Conservation (phyloP, 371 early-diverging fungal species). For the Mortierella sp. region DNA sequence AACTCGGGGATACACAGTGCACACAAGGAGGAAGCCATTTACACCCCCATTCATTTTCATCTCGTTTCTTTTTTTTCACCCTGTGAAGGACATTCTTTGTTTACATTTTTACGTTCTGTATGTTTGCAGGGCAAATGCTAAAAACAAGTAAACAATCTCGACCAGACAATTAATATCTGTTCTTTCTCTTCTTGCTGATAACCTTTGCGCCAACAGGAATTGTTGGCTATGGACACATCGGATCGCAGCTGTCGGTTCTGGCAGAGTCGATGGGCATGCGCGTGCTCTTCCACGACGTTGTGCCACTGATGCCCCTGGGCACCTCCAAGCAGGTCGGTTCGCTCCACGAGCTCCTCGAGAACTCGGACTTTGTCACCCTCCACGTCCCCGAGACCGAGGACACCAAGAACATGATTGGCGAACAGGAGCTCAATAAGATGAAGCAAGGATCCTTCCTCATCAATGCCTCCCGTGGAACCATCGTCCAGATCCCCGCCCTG, state of each 20-base stretch:
- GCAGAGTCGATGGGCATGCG: constrained; percentile 97
- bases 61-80: not conserved
- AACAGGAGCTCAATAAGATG: constrained; percentile 85
- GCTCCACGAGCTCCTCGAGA: constrained; percentile 83
- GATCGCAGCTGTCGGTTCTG: constrained; percentile 94
- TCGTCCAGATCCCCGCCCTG: constrained; percentile 91
- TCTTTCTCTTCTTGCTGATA: not conserved
- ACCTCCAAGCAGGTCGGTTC: constrained; percentile 77
- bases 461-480: constrained; percentile 96
- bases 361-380: constrained; percentile 90
- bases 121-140: not conserved
- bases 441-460: constrained; percentile 92
- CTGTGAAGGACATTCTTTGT: too few relatives aligned
- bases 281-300: constrained; percentile 92
- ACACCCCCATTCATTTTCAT: not conserved
- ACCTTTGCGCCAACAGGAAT: constrained; percentile 64
- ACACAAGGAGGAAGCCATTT: not conserved
- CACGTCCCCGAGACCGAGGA: constrained; percentile 98
- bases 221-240: constrained; percentile 99
- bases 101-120: not conserved
- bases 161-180: not conserved
- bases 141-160: not conserved
- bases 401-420: constrained; percentile 96
- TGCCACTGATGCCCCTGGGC: constrained; percentile 95
- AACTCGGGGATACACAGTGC: not conserved